Evolutionary conservation across 1,284 basidiomycete genomes (phyloP), one percentile per base, ranked within the genome.

Genomic region (Cryptococcus maquisensis): DNA sequence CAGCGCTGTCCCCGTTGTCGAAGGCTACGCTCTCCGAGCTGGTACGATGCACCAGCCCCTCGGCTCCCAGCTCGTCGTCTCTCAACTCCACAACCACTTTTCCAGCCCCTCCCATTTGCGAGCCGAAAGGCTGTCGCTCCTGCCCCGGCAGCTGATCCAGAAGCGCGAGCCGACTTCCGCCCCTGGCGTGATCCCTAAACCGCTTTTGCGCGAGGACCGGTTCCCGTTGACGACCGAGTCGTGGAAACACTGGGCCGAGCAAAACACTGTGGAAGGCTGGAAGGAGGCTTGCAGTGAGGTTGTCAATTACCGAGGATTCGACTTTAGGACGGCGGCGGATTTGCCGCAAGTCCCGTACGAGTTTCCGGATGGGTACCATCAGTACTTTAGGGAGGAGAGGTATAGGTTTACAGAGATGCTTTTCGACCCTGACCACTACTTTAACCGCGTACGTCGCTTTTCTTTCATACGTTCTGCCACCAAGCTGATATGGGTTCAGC

Each of bases 11-110:
- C 96, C 96, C 1, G 88, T 99, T 10, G 91, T 95, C 8, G 96
- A 99, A 68, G 96, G 96, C 0, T 99, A 98, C 68, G 95, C 98
- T 37, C 82, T 99, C 46, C 83, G 94, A 63, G 97, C 97, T 82
- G 94, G 94, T 10, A 77, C 75, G 8, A 76, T 71, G 69, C 68
- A 75, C 16, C 76, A 77, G 61, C 76, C 76, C 0, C 67, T 76
- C 35, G 71, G 68, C 2, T 69, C 69, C 18, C 56, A 66, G 32
- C 67, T 78, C 16, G 54, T 78, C 10, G 62, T 73, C 47, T 69
- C 70, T 32, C 76, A 78, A 61, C 66, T 77, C 21, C 67, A 68
- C 41, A 57, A 53, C 58, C 65, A 65, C 67, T 79, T 65, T 52
- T 63, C 56, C 47, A 50, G 39, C 47, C 65, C 61, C 42, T 67